Evolutionary conservation across 1,284 basidiomycete species (phyloP).

Genomic region (Ustilago trichophora): DNA sequence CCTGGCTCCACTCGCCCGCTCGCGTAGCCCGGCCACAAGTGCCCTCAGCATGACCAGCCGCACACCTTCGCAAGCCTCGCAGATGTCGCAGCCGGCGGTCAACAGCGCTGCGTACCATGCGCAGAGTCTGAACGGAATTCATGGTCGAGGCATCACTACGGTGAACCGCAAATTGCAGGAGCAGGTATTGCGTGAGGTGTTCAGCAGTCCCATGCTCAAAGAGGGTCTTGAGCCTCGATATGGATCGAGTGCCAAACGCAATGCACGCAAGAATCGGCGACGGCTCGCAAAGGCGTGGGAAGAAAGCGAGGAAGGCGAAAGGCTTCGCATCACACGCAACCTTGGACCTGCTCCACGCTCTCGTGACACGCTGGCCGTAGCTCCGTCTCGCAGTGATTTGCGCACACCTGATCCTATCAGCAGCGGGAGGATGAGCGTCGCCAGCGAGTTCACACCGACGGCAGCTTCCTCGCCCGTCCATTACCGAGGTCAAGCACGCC

Average conservation of each 20-base stretch:
- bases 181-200: constrained; percentile 64
- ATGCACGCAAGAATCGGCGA: constrained; percentile 50
- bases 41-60: constrained; percentile 36
- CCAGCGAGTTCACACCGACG: constrained; percentile 34
- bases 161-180: constrained; percentile 65
- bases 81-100: constrained; percentile 18
- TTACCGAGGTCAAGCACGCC: constrained; percentile 32
- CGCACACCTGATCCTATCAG: constrained; percentile 32
- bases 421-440: constrained; percentile 40
- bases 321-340: constrained; percentile 35
- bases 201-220: constrained; percentile 54
- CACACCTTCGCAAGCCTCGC: constrained; percentile 32
- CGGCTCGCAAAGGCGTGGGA: constrained; percentile 61
- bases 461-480: constrained; percentile 30
- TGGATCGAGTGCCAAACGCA: constrained; percentile 41
- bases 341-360: constrained; percentile 13
- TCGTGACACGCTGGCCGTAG: constrained; percentile 4
- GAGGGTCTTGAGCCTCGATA: constrained; percentile 38
- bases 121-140: constrained; percentile 38
- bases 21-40: constrained; percentile 29
- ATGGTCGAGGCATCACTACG: constrained; percentile 61
- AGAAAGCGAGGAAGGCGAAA: constrained; percentile 56
- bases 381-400: constrained; percentile 5
- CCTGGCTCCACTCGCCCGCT: constrained; percentile 17
- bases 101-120: background rate